These are phyloP conservation scores for Priceomyces melissophilus DNA, from an alignment of 805 yeast genomes.

Conservation along the genomic window DNA sequence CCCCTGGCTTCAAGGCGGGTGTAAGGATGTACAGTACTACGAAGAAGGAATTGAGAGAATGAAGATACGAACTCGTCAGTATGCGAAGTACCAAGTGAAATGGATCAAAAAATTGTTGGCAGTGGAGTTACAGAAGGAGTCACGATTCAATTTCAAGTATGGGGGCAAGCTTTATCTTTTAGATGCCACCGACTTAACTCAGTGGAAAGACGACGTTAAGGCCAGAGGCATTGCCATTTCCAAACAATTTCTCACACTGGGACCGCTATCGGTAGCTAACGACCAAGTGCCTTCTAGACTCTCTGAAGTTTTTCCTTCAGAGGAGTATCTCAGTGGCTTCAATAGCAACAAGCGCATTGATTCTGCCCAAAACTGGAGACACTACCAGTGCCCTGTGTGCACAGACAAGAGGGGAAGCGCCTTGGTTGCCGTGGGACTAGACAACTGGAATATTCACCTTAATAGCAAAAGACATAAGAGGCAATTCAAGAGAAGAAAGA, in stretches of 20 bases:
- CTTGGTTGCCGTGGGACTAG: conserved; percentile 68
- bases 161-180: conserved; percentile 67
- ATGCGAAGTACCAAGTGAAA: conserved; percentile 83
- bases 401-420: conserved; percentile 50
- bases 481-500: conserved; percentile 22
- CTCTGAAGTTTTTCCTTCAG: conserved; percentile 22
- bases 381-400: conserved; percentile 66
- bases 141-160: conserved; percentile 41
- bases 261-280: conserved; percentile 22
- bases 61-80: conserved; percentile 81
- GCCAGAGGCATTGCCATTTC: conserved; percentile 54
- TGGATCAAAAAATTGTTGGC: conserved; percentile 79
- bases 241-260: conserved; percentile 26
- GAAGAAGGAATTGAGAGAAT: conserved; percentile 60
- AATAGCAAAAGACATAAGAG: conserved; percentile 65
- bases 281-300: conserved; percentile 28
- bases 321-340: conserved; percentile 12
- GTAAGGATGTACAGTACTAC: conserved; percentile 18
- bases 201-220: conserved; percentile 60
- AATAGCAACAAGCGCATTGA: conserved; percentile 39
- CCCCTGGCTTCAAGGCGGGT: conserved; percentile 52
- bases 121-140: conserved; percentile 53
- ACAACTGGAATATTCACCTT: conserved; percentile 66
- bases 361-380: conserved; percentile 54
- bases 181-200: conserved; percentile 68